Percentiles rank a stretch among this genome's conserved stretches.
Evolutionary conservation across 129 eudicot genomes (phyloP).

Genomic region (Flaveria trinervia): DNA sequence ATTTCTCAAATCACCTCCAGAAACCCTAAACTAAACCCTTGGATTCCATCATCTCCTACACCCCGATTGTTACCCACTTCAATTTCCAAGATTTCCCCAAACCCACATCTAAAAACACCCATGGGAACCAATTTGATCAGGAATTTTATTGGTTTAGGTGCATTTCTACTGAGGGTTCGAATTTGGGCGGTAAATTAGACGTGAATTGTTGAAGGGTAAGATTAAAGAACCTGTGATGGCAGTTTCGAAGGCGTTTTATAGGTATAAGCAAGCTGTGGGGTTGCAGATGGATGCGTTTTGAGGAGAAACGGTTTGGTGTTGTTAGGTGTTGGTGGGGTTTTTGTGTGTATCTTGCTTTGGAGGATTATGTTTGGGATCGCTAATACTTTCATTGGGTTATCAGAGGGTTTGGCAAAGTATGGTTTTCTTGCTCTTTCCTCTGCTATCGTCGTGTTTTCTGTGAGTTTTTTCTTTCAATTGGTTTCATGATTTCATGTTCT

Average conservation of each 20-base stretch:
- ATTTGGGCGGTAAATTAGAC: conserved; percentile 30
- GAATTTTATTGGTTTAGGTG: no score
- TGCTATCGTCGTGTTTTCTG: conserved; percentile 85
- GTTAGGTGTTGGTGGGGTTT: conserved; percentile 70
- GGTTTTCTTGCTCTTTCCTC: conserved; percentile 95
- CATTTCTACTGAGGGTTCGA: conserved; percentile 9
- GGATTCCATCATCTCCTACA: no score
- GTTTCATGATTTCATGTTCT: conserved; percentile 10
- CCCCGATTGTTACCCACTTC: not conserved
- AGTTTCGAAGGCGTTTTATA: conserved; percentile 1
- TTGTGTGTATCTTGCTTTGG: conserved; percentile 54
- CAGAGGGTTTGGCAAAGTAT: conserved; percentile 99
- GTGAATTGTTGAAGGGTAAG: conserved; percentile 39
- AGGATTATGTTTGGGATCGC: conserved; percentile 90
- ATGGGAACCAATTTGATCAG: not conserved
- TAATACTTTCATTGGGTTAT: conserved; percentile 74
- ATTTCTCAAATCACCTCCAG: no score
- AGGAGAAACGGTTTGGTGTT: conserved; percentile 29
- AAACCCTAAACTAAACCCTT: no score
- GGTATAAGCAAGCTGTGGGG: not conserved
- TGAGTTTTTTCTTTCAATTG: conserved; percentile 52
- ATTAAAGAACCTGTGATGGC: conserved; percentile 54
- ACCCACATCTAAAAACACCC: not conserved
- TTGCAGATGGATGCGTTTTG: not conserved
- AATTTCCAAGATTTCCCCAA: not conserved